Evolutionary conservation across 306 rosid species (phyloP).

Genomic region (Rosa persica): DNA sequence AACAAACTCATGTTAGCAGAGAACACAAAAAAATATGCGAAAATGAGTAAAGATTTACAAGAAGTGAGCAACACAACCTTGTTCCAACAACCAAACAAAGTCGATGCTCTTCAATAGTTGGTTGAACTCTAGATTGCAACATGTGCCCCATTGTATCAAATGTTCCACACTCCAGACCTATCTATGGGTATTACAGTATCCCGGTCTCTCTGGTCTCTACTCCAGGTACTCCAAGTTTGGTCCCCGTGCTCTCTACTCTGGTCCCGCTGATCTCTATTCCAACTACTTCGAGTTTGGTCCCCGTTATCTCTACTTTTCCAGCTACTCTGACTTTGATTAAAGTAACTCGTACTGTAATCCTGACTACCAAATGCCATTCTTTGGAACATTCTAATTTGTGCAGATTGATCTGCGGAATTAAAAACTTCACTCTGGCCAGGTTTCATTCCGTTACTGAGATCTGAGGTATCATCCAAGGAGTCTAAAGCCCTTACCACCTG

Average conservation of each 20-base stretch:
- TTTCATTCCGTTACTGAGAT: conserved; percentile 83
- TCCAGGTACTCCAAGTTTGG: conserved; percentile 60
- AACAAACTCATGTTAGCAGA: conserved; percentile 36
- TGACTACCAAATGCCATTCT: conserved; percentile 91
- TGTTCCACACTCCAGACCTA: conserved; percentile 57
- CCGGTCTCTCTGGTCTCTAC: conserved; percentile 37
- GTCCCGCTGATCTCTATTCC: conserved; percentile 41
- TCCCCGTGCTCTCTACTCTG: conserved; percentile 39
- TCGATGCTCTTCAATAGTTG: not conserved
- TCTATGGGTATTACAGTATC: conserved; percentile 41
- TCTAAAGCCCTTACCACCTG: conserved; percentile 95
- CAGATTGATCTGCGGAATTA: conserved; percentile 69
- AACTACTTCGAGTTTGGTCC: conserved; percentile 51
- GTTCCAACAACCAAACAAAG: not conserved
- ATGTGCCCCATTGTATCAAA: conserved; percentile 30
- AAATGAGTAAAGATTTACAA: conserved; percentile 41
- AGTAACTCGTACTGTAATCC: conserved; percentile 55
- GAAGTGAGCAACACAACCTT: conserved; percentile 22
- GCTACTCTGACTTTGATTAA: conserved; percentile 61
- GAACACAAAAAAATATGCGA: not conserved
- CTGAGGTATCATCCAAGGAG: conserved; percentile 62
- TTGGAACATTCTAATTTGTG: conserved; percentile 78
- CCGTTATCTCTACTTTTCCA: conserved; percentile 47
- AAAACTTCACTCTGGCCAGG: conserved; percentile 84
- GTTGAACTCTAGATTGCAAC: conserved; percentile 10